Evolutionary conservation across 805 yeast species (phyloP).

Genomic region (Wickerhamomyces mucosus): DNA sequence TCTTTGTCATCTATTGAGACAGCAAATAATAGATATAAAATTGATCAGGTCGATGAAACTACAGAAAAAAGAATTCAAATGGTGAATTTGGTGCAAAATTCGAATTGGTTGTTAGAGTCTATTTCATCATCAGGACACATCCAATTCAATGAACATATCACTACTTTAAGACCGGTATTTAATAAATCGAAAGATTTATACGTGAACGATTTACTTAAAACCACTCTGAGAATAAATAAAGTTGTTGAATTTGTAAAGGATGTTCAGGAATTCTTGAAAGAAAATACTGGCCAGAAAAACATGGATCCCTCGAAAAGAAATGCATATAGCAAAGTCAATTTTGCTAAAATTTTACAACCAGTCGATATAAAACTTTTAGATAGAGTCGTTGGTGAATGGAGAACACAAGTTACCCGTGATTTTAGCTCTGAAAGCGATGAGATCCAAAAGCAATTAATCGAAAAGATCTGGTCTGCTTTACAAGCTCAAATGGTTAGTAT

Average conservation of each 20-base stretch:
- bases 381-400: slow-evolving; percentile 43
- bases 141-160: slow-evolving; percentile 7
- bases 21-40: slow-evolving; percentile 4
- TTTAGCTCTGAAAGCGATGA: slow-evolving; percentile 18
- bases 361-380: slow-evolving; percentile 53
- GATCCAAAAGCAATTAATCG: slow-evolving; percentile 42
- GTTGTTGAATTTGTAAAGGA: slow-evolving; percentile 56
- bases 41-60: slow-evolving; percentile 13
- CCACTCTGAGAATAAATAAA: slow-evolving; percentile 48
- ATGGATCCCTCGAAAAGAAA: slow-evolving; percentile 48
- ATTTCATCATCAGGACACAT: slow-evolving; percentile 19
- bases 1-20: slow-evolving; percentile 2
- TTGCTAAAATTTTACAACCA: slow-evolving; percentile 45
- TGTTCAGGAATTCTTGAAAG: slow-evolving; percentile 40
- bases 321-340: slow-evolving; percentile 50
- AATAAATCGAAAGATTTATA: slow-evolving; percentile 30
- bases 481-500: slow-evolving; percentile 53
- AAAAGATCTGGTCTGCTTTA: slow-evolving; percentile 60
- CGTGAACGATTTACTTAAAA: slow-evolving; percentile 35
- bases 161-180: slow-evolving; percentile 19
- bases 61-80: slow-evolving; percentile 30
- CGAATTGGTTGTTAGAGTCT: slow-evolving; percentile 40
- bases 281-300: slow-evolving; percentile 15
- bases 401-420: slow-evolving; percentile 47
- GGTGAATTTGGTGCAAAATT: slow-evolving; percentile 42